Evolutionary conservation across 371 early-diverging fungal species (phyloP).

Genomic region (Actinomucor elegans): DNA sequence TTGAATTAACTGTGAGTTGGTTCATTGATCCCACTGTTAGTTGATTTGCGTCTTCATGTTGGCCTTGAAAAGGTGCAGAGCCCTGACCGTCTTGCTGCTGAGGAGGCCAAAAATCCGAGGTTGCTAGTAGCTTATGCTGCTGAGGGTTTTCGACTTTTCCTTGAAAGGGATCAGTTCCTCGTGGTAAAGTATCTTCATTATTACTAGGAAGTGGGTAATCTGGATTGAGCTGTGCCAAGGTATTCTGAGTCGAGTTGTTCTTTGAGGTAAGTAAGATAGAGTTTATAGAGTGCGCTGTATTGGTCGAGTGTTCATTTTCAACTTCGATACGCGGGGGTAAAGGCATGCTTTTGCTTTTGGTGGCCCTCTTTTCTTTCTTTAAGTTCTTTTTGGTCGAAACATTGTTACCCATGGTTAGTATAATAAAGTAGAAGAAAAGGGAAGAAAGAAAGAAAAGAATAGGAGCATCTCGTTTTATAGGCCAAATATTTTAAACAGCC

Average conservation of each 20-base stretch:
- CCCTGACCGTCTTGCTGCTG: too few species aligned
- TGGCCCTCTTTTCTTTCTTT: conserved; percentile 16
- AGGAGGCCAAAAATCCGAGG: conserved; percentile 44
- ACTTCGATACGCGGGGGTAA: conserved; percentile 21
- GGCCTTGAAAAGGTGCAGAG: conserved; percentile 5
- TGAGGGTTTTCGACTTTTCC: conserved; percentile 37
- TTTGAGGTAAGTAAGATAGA: conserved; percentile 44
- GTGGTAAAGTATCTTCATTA: conserved; percentile 6
- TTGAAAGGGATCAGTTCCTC: conserved; percentile 27
- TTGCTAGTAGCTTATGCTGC: conserved; percentile 35
- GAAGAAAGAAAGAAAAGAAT: conserved; percentile 1
- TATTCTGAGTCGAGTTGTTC: conserved; percentile 16
- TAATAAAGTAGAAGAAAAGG: neutral
- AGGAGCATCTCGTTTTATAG: too few species aligned
- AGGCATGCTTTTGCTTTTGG: conserved; percentile 21
- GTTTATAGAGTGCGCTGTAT: conserved; percentile 48
- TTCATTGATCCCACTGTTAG: conserved; percentile 47
- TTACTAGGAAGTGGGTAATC: conserved; percentile 35
- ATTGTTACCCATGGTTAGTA: conserved; percentile 22
- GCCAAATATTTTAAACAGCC: too few species aligned
- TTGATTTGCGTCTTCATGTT: conserved; percentile 32
- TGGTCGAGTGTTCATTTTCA: conserved; percentile 48
- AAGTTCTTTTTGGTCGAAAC: conserved; percentile 18
- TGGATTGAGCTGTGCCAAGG: conserved; percentile 45
- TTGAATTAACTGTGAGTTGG: conserved; percentile 46